Evolutionary conservation across 2,329 filamentous ascomycete genomes (phyloP).

Genomic region (Penicillium sp.): DNA sequence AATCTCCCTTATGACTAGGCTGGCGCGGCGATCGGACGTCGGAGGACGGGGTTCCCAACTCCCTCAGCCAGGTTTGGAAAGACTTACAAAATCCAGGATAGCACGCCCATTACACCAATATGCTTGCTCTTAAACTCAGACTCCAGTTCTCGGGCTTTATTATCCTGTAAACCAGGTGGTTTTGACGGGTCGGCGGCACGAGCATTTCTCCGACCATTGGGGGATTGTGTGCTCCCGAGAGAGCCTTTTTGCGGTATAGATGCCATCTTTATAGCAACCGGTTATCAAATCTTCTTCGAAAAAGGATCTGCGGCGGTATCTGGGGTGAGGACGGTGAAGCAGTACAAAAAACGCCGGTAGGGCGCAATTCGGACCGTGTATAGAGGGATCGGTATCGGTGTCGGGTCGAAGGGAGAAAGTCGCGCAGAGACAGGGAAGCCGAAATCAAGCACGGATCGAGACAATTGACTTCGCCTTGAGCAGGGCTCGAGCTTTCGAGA

Average conservation of each 20-base stretch:
- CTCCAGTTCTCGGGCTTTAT: constrained; percentile 36
- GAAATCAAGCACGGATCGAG: constrained; percentile 17
- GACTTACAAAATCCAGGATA: constrained; percentile 48
- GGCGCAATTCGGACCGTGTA: neutral
- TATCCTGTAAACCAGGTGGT: constrained; percentile 27
- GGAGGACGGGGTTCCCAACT: no score
- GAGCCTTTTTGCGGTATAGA: neutral
- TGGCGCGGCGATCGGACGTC: neutral
- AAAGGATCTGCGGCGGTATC: no score
- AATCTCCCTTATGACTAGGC: no score
- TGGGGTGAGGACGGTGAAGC: no score
- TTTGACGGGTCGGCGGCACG: constrained; percentile 2
- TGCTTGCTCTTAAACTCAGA: constrained; percentile 45
- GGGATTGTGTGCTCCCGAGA: neutral
- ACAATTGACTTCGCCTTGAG: constrained; percentile 18
- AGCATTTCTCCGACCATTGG: constrained; percentile 2
- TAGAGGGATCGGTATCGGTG: no score
- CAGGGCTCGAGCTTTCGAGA: constrained; percentile 5
- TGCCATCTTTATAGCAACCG: neutral
- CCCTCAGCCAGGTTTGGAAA: no score
- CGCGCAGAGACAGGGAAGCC: constrained; percentile 23
- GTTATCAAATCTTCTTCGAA: neutral
- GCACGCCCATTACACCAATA: constrained; percentile 41
- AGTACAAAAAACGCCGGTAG: no score
- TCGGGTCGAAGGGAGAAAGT: neutral